A percentile compares a stretch with the other conserved stretches of the same genome.
These are phyloP conservation scores for Cyphellophora europaea DNA, from an alignment of 2,329 filamentous ascomycete genomes.

Conservation along the genomic window DNA sequence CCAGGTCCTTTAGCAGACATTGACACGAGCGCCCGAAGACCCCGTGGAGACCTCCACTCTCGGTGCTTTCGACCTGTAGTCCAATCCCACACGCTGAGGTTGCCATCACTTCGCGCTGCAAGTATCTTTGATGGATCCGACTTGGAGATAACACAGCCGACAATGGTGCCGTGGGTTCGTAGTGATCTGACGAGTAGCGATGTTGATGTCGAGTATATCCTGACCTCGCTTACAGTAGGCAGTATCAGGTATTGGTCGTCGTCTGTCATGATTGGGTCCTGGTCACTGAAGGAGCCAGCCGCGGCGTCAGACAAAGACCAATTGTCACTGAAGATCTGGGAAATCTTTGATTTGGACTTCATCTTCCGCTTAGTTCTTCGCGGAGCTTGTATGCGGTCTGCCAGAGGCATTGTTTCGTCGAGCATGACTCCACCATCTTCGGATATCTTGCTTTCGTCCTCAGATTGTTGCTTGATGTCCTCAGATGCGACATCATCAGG, in stretches of 20 bases:
- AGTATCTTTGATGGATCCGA: constrained; percentile 43
- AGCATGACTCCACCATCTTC: not conserved
- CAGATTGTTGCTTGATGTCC: not conserved
- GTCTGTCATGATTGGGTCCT: constrained; percentile 48
- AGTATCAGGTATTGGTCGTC: constrained; percentile 62
- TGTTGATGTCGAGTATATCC: constrained; percentile 71
- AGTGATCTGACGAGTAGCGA: constrained; percentile 73
- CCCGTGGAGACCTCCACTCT: constrained; percentile 2
- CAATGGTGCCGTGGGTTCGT: constrained; percentile 36
- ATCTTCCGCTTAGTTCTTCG: not conserved
- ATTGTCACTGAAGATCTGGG: constrained; percentile 3
- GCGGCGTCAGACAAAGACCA: constrained; percentile 42
- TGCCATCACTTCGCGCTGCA: constrained; percentile 41
- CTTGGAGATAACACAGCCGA: constrained; percentile 43
- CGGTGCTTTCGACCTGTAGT: constrained; percentile 27
- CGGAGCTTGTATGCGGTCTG: not conserved
- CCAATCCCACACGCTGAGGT: constrained; percentile 52
- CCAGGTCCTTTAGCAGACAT: constrained; percentile 4
- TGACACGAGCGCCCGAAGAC: constrained; percentile 7
- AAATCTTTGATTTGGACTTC: not conserved
- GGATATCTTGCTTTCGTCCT: not conserved
- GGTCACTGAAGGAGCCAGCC: constrained; percentile 46
- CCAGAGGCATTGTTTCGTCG: not conserved
- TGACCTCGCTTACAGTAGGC: constrained; percentile 63
- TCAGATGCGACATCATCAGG: not conserved